Evolutionary conservation across 2,329 filamentous ascomycete genomes (phyloP).

Genomic region (Emmonsiellopsis sp.): DNA sequence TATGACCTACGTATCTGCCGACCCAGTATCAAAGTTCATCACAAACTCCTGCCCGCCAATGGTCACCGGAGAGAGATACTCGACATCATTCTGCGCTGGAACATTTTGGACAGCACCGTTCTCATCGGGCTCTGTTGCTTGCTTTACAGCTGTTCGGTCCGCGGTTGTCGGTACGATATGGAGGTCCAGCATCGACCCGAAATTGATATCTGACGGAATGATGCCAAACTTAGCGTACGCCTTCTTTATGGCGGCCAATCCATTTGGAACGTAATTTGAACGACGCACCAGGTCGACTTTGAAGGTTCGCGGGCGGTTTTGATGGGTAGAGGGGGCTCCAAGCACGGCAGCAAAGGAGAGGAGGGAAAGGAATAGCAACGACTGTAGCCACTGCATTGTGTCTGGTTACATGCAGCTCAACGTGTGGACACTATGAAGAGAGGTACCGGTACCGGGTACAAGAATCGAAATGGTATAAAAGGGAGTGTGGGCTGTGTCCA

Average conservation of each 20-base stretch:
- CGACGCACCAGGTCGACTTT: constrained; percentile 52
- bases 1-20: constrained; percentile 56
- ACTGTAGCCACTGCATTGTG: constrained; percentile 12
- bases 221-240: constrained; percentile 61
- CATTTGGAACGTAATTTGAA: constrained; percentile 48
- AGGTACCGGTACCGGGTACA: constrained; percentile 2
- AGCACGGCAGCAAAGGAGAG: constrained; percentile 23
- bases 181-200: constrained; percentile 26
- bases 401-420: neutral
- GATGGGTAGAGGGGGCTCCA: constrained; percentile 13
- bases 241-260: constrained; percentile 54
- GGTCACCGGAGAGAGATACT: constrained; percentile 62
- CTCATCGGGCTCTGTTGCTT: constrained; percentile 21
- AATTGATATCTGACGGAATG: constrained; percentile 33
- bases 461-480: constrained; percentile 2
- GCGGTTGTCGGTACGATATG: constrained; percentile 20
- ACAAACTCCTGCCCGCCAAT: constrained; percentile 61
- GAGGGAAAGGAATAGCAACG: constrained; percentile 18
- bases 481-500: neutral
- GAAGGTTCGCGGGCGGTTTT: constrained; percentile 41
- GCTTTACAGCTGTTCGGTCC: constrained; percentile 19
- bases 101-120: constrained; percentile 55
- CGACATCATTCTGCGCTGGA: constrained; percentile 55
- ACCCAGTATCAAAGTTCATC: constrained; percentile 69
- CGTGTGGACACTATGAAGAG: neutral